Conservation (phyloP, 352 stramenopile genomes). For the Pythium sp. region DNA sequence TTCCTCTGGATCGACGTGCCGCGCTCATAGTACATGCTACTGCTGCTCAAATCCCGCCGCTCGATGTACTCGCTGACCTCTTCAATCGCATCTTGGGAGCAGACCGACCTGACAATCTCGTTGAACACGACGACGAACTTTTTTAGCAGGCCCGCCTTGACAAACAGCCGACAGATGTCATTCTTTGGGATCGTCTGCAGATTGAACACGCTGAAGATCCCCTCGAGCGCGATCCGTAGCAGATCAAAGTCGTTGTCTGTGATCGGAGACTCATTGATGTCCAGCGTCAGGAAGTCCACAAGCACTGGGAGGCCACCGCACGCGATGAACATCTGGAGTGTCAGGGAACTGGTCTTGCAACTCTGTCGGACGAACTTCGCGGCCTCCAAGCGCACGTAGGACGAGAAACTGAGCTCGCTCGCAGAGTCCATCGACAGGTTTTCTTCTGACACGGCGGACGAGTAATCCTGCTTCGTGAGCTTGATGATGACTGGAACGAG, state of each 20-base stretch:
- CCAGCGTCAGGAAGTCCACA: conserved; percentile 74
- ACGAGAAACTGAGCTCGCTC: conserved; percentile 31
- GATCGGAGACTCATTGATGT: conserved; percentile 19
- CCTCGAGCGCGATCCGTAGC: conserved; percentile 85
- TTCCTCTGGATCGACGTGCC: conserved; percentile 11
- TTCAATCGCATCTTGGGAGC: conserved; percentile 8
- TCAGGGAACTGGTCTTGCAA: conserved; percentile 84
- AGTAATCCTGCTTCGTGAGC: conserved; percentile 62
- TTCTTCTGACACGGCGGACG: neutral
- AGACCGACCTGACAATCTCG: conserved; percentile 53
- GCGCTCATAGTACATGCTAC: neutral
- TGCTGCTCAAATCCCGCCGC: conserved; percentile 1
- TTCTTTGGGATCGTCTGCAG: conserved; percentile 92
- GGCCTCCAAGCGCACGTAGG: conserved; percentile 77
- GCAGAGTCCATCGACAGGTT: conserved; percentile 22
- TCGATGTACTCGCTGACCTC: conserved; percentile 8
- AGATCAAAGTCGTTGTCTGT: conserved; percentile 50
- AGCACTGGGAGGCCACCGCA: conserved; percentile 87
- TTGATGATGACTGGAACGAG: conserved; percentile 91
- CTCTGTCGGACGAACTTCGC: conserved; percentile 88
- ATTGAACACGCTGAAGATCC: conserved; percentile 89
- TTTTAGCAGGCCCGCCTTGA: conserved; percentile 87
- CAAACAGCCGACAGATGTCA: conserved; percentile 93
- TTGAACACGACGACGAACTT: conserved; percentile 89
- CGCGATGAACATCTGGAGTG: conserved; percentile 93